A percentile compares a stretch with the other conserved stretches of the same genome.
Evolutionary conservation across 2,329 filamentous ascomycete species (phyloP).

Genomic region (Aspergillus ruber): DNA sequence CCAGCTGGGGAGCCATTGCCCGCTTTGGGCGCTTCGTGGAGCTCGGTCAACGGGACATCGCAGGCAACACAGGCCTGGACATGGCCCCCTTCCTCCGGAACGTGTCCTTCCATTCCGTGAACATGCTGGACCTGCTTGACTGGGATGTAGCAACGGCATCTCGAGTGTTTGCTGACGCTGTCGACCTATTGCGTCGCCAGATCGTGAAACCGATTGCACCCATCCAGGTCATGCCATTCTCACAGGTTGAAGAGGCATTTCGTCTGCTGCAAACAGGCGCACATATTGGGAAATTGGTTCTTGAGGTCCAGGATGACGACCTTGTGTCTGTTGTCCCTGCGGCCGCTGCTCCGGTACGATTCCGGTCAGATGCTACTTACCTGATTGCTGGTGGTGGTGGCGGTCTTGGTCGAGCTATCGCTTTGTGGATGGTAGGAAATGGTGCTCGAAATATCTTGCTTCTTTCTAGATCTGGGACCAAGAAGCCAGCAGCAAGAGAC

Average conservation of each 20-base stretch:
- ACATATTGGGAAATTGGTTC: conserved; percentile 17
- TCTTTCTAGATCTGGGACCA: conserved; percentile 8
- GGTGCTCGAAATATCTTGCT: conserved; percentile 25
- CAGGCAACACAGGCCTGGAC: not conserved
- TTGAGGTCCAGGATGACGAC: conserved; percentile 1
- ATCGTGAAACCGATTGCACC: conserved; percentile 7
- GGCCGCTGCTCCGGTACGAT: no score
- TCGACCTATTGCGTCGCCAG: not conserved
- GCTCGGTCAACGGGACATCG: conserved; percentile 41
- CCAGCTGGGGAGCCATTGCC: conserved; percentile 11
- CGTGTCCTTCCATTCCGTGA: conserved; percentile 1
- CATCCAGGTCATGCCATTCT: conserved; percentile 7
- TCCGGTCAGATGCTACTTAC: conserved; percentile 12
- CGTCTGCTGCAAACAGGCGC: conserved; percentile 16
- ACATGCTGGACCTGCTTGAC: conserved; percentile 1
- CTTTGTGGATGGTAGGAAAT: conserved; percentile 23
- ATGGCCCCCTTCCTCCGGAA: conserved; percentile 4
- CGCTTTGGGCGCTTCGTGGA: conserved; percentile 42
- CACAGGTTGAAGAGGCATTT: conserved; percentile 17
- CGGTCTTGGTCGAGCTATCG: conserved; percentile 22
- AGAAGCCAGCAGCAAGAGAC: conserved; percentile 5
- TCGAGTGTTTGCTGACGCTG: conserved; percentile 1
- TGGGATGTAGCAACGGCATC: not conserved
- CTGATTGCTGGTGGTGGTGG: conserved; percentile 25
- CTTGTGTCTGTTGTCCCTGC: no score